Evolutionary conservation across 2,329 filamentous ascomycete species (phyloP).

Genomic region (Sclerotiophoma versabilis): DNA sequence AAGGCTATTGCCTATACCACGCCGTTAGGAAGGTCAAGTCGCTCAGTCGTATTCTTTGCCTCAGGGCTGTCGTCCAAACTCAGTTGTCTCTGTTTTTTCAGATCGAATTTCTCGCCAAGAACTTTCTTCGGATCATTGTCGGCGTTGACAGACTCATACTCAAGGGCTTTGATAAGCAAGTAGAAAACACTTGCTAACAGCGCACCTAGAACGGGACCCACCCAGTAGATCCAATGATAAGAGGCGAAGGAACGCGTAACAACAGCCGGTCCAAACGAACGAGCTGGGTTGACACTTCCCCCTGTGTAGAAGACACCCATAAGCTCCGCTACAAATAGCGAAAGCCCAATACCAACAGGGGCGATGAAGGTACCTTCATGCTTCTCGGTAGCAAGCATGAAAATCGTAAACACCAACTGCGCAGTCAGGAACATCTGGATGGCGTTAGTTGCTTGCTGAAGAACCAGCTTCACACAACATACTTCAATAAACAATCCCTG

Average conservation of each 20-base stretch:
- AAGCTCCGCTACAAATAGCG: constrained; percentile 56
- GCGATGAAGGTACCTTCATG: constrained; percentile 38
- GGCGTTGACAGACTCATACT: constrained; percentile 43
- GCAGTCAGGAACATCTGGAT: constrained; percentile 46
- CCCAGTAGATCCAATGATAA: constrained; percentile 58
- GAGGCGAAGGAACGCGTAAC: constrained; percentile 46
- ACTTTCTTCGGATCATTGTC: constrained; percentile 32
- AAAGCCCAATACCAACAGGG: constrained; percentile 52
- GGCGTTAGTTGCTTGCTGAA: constrained; percentile 13
- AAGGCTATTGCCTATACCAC: no score
- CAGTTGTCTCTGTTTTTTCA: no score
- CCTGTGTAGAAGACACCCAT: constrained; percentile 57
- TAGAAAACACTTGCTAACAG: constrained; percentile 58
- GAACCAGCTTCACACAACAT: not conserved
- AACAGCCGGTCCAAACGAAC: constrained; percentile 55
- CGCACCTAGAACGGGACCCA: constrained; percentile 16
- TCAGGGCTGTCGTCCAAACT: no score
- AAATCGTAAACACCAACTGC: not conserved
- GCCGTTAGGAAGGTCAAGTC: no score
- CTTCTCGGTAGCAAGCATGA: constrained; percentile 1
- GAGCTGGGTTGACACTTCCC: constrained; percentile 54
- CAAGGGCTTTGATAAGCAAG: constrained; percentile 52
- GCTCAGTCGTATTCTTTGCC: no score
- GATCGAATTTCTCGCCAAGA: constrained; percentile 18
- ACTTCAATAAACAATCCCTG: constrained; percentile 35